phyloP scores from a whole-genome alignment of 805 yeast genomes.

The Saccharomyces eubayanus region DNA sequence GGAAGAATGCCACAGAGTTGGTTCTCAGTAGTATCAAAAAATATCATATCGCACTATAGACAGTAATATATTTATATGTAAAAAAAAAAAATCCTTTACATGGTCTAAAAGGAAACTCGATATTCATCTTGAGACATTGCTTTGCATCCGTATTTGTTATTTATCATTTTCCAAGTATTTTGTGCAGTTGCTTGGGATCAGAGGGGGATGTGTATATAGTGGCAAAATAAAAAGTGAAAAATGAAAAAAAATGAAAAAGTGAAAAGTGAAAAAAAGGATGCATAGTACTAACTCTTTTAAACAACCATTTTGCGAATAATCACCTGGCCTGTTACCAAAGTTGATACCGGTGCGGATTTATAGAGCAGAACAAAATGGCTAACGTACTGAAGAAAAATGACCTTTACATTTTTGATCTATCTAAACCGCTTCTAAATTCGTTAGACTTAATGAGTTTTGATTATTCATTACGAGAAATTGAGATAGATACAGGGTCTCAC shows the following conservation, averaged over 20 bases:
- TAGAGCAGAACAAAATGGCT: neutral
- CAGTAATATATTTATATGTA: neutral
- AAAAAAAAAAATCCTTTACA: neutral
- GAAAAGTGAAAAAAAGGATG: neutral
- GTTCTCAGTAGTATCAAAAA: slow-evolving; percentile 35
- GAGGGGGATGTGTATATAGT: neutral
- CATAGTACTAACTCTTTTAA: neutral
- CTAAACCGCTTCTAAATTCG: slow-evolving; percentile 35
- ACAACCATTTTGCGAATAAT: neutral
- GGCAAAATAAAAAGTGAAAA: neutral
- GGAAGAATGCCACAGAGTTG: slow-evolving; percentile 78
- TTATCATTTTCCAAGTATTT: neutral
- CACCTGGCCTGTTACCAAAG: neutral
- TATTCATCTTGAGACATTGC: neutral
- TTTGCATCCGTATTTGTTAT: neutral
- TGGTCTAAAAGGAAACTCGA: neutral
- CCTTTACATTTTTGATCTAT: slow-evolving; percentile 43
- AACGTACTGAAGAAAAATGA: slow-evolving; percentile 27
- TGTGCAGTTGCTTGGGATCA: no score
- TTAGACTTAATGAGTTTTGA: slow-evolving; percentile 51
- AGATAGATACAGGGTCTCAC: neutral
- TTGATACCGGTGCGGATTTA: neutral
- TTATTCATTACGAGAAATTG: slow-evolving; percentile 36
- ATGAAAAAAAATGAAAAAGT: neutral
- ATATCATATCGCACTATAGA: neutral